These are phyloP conservation scores for Colletotrichum sp. DNA, from an alignment of 2,329 filamentous ascomycete genomes.

Conservation along the genomic window DNA sequence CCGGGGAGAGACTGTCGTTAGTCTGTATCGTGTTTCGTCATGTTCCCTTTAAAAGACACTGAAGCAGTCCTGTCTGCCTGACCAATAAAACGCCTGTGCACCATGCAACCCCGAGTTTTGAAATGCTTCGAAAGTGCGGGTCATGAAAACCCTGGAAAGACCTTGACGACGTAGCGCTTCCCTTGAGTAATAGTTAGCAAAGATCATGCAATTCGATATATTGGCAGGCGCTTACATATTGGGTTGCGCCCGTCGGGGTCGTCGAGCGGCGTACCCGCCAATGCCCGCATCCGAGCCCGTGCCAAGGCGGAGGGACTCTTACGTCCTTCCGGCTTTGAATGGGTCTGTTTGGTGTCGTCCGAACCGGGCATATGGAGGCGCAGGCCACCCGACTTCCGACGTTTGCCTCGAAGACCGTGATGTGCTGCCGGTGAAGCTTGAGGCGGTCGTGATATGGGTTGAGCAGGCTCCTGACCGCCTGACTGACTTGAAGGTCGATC, in stretches of 20 bases:
- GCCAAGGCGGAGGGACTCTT: slow-evolving; percentile 49
- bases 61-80: slow-evolving; percentile 7
- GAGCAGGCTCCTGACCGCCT: background rate
- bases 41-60: background rate
- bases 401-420: slow-evolving; percentile 4
- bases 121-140: background rate
- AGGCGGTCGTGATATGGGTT: background rate
- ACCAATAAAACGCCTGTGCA: slow-evolving; percentile 14
- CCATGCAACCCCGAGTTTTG: slow-evolving; percentile 1
- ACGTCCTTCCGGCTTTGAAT: slow-evolving; percentile 31
- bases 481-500: slow-evolving; percentile 1
- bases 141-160: slow-evolving; percentile 45
- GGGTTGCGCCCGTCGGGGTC: slow-evolving; percentile 45
- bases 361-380: slow-evolving; percentile 7
- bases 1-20: slow-evolving; percentile 5
- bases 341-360: background rate
- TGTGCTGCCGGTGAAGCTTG: background rate
- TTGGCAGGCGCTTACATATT: slow-evolving; percentile 38
- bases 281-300: slow-evolving; percentile 47
- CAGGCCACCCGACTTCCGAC: slow-evolving; percentile 1
- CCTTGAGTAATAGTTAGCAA: slow-evolving; percentile 30
- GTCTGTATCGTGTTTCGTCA: background rate
- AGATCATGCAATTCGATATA: background rate
- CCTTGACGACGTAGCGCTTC: slow-evolving; percentile 46
- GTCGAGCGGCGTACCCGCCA: slow-evolving; percentile 48